phyloP scores from a whole-genome alignment of 148 eudicot genomes.

The Limonium bicolor region DNA sequence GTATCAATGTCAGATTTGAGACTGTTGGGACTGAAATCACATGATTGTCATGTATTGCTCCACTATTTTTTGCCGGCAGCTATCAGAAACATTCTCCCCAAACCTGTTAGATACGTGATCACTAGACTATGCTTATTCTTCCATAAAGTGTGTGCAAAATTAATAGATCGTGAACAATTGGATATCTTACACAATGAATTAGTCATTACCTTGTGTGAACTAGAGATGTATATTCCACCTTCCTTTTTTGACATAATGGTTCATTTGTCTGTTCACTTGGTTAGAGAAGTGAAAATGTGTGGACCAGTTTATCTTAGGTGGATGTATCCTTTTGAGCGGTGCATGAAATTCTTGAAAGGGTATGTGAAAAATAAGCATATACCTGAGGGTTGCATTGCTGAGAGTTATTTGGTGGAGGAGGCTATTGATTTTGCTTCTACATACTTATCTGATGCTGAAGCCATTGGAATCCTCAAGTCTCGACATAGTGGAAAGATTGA shows the following conservation, averaged over 20 bases:
- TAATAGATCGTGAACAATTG: background rate
- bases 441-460: too few relatives aligned
- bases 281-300: conserved; percentile 4
- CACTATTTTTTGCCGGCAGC: conserved; percentile 4
- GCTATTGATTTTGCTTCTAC: background rate
- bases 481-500: too few relatives aligned
- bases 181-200: conserved; percentile 2
- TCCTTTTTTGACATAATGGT: background rate
- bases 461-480: too few relatives aligned
- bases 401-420: conserved; percentile 5
- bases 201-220: conserved; percentile 2
- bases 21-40: conserved; percentile 5
- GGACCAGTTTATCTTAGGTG: background rate
- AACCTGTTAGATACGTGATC: conserved; percentile 4
- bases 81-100: conserved; percentile 3
- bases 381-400: conserved; percentile 6
- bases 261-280: background rate
- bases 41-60: conserved; percentile 11
- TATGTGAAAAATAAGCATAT: conserved; percentile 1
- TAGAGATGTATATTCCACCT: conserved; percentile 9
- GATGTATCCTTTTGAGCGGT: conserved; percentile 10
- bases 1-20: background rate
- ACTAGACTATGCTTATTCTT: conserved; percentile 5
- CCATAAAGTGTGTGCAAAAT: background rate
- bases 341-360: conserved; percentile 4